phyloP scores from a whole-genome alignment of 805 yeast genomes.

The Candida incommunis region DNA sequence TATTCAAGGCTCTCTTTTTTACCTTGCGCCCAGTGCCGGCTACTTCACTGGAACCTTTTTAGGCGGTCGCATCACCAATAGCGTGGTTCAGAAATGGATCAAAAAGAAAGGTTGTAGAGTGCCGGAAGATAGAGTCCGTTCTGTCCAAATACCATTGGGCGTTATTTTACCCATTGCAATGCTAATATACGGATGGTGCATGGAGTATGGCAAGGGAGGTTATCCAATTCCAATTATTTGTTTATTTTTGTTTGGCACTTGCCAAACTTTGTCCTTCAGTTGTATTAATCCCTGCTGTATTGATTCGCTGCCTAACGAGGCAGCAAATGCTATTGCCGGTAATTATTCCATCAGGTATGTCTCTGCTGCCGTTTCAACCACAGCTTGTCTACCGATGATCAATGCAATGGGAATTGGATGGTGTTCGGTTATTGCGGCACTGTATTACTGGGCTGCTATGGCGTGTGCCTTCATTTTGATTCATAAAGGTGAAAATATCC shows the following conservation, averaged over 20 bases:
- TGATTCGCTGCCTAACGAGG: constrained; percentile 39
- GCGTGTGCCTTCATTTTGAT: constrained; percentile 23
- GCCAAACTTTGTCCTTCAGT: constrained; percentile 39
- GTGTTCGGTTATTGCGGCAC: constrained; percentile 37
- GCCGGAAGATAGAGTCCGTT: constrained; percentile 38
- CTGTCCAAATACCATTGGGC: constrained; percentile 27
- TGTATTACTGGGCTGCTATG: constrained; percentile 27
- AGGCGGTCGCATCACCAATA: constrained; percentile 42
- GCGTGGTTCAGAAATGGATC: constrained; percentile 30
- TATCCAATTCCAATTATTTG: constrained; percentile 38
- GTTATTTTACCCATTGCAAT: constrained; percentile 32
- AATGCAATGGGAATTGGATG: constrained; percentile 41
- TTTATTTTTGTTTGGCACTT: constrained; percentile 34
- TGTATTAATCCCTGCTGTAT: constrained; percentile 43
- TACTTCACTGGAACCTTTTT: constrained; percentile 33
- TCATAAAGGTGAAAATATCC: constrained; percentile 26
- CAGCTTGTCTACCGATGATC: constrained; percentile 32
- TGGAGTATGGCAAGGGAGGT: constrained; percentile 37
- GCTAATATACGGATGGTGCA: constrained; percentile 40
- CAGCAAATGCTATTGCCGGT: constrained; percentile 42
- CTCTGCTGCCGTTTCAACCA: constrained; percentile 38
- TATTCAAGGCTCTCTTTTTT: constrained; percentile 36
- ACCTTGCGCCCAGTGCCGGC: constrained; percentile 45
- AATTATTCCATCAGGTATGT: constrained; percentile 37
- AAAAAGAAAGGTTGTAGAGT: constrained; percentile 29